phyloP scores from a whole-genome alignment of 2,329 filamentous ascomycete species.

The Aspergillus awamori region DNA sequence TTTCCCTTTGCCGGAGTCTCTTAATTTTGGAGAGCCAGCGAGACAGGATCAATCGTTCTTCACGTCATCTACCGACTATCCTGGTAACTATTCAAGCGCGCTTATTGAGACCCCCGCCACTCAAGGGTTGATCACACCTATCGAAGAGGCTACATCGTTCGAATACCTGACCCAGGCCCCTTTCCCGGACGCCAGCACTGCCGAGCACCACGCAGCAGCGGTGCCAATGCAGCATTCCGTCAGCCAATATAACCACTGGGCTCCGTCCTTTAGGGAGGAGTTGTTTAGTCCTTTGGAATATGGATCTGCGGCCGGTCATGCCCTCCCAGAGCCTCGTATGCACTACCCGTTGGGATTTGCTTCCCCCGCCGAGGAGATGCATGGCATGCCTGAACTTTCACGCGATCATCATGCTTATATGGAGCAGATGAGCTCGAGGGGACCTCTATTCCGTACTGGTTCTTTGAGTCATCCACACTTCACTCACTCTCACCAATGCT shows the following conservation, averaged over 20 bases:
- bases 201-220: slow-evolving; percentile 25
- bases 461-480: slow-evolving; percentile 35
- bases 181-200: slow-evolving; percentile 28
- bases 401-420: slow-evolving; percentile 24
- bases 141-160: slow-evolving; percentile 33
- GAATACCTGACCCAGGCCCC: slow-evolving; percentile 34
- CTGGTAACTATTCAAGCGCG: slow-evolving; percentile 31
- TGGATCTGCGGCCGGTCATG: slow-evolving; percentile 23
- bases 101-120: slow-evolving; percentile 33
- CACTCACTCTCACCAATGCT: slow-evolving; percentile 16
- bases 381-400: slow-evolving; percentile 19
- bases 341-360: slow-evolving; percentile 34
- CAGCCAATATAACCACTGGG: slow-evolving; percentile 35
- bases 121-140: slow-evolving; percentile 33
- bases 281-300: slow-evolving; percentile 40
- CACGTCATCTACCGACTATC: slow-evolving; percentile 31
- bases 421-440: slow-evolving; percentile 22
- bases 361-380: slow-evolving; percentile 31
- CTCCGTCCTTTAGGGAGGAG: slow-evolving; percentile 36
- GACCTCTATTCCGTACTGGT: slow-evolving; percentile 35
- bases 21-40: slow-evolving; percentile 31
- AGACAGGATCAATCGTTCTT: slow-evolving; percentile 35
- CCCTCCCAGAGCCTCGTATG: slow-evolving; percentile 31
- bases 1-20: slow-evolving; percentile 35
- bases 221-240: slow-evolving; percentile 26